A percentile compares a stretch with the other conserved stretches of the same genome.
phyloP scores from a whole-genome alignment of 225 moss, liverwort and hornwort species.

The Physcomitrellopsis africana region DNA sequence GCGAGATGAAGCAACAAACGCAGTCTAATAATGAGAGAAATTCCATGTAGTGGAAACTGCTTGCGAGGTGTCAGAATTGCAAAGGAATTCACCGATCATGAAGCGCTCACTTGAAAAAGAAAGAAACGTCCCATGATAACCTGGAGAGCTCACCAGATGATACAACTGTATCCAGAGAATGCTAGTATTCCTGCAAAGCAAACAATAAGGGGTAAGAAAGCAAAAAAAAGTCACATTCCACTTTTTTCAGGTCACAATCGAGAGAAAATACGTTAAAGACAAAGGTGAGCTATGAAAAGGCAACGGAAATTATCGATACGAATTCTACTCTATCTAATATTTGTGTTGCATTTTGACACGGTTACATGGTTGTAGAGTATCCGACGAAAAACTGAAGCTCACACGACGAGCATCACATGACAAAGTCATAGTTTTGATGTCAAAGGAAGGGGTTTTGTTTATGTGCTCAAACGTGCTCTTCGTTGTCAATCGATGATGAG shows the following conservation, averaged over 20 bases:
- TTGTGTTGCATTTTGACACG: background rate
- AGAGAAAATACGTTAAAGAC: background rate
- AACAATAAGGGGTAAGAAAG: background rate
- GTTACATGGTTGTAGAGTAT: background rate
- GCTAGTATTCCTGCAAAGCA: conserved; percentile 49
- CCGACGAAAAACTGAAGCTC: background rate
- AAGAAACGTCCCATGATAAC: conserved; percentile 63
- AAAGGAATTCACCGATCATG: background rate
- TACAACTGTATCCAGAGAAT: conserved; percentile 48
- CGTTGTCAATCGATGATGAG: conserved; percentile 56
- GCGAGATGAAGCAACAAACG: background rate
- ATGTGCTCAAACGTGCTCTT: conserved; percentile 55
- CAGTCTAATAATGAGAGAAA: background rate
- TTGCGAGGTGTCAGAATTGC: no score
- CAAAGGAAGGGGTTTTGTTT: no score
- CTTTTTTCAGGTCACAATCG: conserved; percentile 5
- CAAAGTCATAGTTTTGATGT: background rate
- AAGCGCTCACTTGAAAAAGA: conserved; percentile 49
- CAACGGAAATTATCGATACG: background rate
- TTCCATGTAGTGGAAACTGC: background rate
- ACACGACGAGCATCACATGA: background rate
- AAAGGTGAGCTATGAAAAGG: background rate
- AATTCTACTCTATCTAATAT: background rate
- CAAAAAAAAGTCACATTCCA: background rate
- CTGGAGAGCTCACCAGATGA: conserved; percentile 57